A percentile compares a stretch with the other conserved stretches of the same genome.
Conservation (phyloP, 805 yeast species). For the Diddensiella caesifluorescens region DNA sequence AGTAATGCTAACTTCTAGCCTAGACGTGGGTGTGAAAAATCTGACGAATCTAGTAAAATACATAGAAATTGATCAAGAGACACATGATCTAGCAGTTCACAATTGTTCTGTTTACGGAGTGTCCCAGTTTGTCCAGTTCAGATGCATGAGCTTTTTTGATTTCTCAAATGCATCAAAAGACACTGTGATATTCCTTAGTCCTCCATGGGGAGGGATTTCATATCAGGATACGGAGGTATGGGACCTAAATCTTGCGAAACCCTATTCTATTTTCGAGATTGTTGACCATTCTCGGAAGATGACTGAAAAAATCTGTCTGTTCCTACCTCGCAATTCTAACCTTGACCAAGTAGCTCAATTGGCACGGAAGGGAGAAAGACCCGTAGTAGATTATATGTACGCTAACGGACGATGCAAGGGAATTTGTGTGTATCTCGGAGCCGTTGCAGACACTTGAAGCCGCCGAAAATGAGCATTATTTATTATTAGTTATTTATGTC, state of each 20-base stretch:
- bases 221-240: slow-evolving; percentile 33
- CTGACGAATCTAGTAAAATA: slow-evolving; percentile 18
- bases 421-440: slow-evolving; percentile 18
- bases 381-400: slow-evolving; percentile 17
- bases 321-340: slow-evolving; percentile 23
- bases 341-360: slow-evolving; percentile 17
- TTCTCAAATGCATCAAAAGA: slow-evolving; percentile 26
- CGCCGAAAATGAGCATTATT: too few species aligned
- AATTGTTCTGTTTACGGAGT: slow-evolving; percentile 65
- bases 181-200: slow-evolving; percentile 63
- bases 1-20: neutral
- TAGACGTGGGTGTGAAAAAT: too few species aligned
- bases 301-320: slow-evolving; percentile 17
- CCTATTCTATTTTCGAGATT: slow-evolving; percentile 13
- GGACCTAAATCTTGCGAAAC: slow-evolving; percentile 13
- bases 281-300: slow-evolving; percentile 13
- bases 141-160: slow-evolving; percentile 46
- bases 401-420: slow-evolving; percentile 17
- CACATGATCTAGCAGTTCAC: slow-evolving; percentile 32
- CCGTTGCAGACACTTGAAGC: too few species aligned
- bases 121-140: slow-evolving; percentile 42
- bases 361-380: slow-evolving; percentile 4
- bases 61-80: slow-evolving; percentile 26
- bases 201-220: slow-evolving; percentile 86
- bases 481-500: neutral